phyloP scores from a whole-genome alignment of 2,329 filamentous ascomycete species.

The Achaetomium macrosporum region DNA sequence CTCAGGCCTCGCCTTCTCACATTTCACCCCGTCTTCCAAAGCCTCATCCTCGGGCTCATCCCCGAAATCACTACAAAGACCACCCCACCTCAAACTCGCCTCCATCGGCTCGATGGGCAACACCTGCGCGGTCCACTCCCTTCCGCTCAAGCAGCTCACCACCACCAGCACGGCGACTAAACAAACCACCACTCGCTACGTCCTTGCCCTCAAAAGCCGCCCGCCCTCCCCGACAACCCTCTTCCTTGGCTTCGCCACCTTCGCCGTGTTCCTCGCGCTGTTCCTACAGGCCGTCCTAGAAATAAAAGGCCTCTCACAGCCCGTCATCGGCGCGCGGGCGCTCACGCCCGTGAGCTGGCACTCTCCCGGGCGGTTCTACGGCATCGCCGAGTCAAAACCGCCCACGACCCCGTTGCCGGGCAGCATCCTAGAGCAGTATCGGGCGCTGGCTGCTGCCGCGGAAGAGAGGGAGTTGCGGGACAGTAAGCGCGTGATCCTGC shows the following conservation, averaged over 20 bases:
- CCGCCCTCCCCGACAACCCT: conserved; percentile 46
- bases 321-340: conserved; percentile 49
- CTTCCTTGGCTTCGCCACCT: conserved; percentile 47
- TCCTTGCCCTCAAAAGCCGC: conserved; percentile 56
- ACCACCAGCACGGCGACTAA: conserved; percentile 32
- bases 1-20: conserved; percentile 53
- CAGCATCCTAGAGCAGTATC: neutral
- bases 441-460: neutral
- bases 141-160: conserved; percentile 55
- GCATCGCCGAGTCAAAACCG: neutral
- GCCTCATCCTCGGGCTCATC: neutral
- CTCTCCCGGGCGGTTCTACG: conserved; percentile 2
- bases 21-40: conserved; percentile 39
- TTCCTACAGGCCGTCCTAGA: conserved; percentile 61
- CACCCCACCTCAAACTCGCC: conserved; percentile 67
- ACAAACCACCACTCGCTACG: conserved; percentile 53
- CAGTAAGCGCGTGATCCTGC: conserved; percentile 19
- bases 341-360: conserved; percentile 47
- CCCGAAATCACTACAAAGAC: conserved; percentile 35
- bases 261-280: conserved; percentile 56
- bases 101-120: conserved; percentile 71
- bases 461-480: neutral
- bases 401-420: neutral
- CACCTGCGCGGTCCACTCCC: conserved; percentile 71
- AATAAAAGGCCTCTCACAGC: conserved; percentile 50